Evolutionary conservation across 208 protist species (phyloP), one percentile per base, ranked within the genome.

Genomic region (Trypanosoma avium): DNA sequence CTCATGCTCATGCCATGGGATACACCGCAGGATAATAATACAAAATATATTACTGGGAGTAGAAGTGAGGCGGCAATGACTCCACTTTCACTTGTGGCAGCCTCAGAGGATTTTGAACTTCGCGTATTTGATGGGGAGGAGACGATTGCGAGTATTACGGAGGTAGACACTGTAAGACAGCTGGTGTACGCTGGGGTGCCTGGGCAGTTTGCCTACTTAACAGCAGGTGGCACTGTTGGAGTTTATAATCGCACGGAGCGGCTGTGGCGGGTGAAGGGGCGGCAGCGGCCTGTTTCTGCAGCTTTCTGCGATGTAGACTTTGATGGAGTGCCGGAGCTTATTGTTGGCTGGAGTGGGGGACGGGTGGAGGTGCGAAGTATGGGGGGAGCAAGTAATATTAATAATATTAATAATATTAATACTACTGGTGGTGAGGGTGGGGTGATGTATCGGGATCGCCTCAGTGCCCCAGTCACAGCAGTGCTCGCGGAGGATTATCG

Each of bases 71-170:
- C n/a, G n/a, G n/a, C n/a, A n/a, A n/a, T n/a, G n/a, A n/a, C n/a
- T 32, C 57, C 61, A 27, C 19, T 58, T 4, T 52, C 92, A 49
- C 70, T 98, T 22, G 70, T 98, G 3, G 92, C 92, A 7, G 95
- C 94, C 13, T 96, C 93, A 17, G 95, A 98, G 32, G 96, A 98
- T 62, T 90, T 80, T 56, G 92, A 97, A 75, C 80, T 98, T 19
- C 95, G 95, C 53, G 77, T 93, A 29, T 98, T 97, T 74, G 55
- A 86, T 26, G 82, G 92, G 22, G 94, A 95, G 56, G 93, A 97
- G 70, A 73, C 86, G 19, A 40, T 97, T 10, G 55, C 79, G 24
- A 93, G 87, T 27, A 69, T 92, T 19, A 82, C 75, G 52, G 90
- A 97, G 72, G 90, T 86, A 13, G 92, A 95, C 42, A 69, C 73